Conservation (phyloP, 306 rosid genomes). For the Pyrus betulifolia region DNA sequence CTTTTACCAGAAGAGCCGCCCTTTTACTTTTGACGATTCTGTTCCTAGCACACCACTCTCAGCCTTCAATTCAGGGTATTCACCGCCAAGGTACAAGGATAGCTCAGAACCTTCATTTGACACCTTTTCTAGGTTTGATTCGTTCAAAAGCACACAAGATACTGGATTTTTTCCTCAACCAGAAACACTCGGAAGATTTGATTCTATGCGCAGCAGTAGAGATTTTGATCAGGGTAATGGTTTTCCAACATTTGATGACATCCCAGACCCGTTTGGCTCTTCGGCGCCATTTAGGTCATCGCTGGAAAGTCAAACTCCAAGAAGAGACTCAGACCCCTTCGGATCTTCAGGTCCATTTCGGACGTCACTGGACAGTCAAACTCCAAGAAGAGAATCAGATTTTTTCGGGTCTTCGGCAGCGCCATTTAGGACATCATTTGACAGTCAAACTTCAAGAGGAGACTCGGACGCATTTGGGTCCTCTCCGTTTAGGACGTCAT, state of each 20-base stretch:
- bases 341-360: conserved; percentile 67
- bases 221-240: conserved; percentile 68
- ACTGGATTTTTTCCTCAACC: conserved; percentile 44
- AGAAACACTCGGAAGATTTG: conserved; percentile 51
- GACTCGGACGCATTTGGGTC: conserved; percentile 77
- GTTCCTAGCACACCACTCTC: conserved; percentile 91
- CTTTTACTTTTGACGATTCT: conserved; percentile 81
- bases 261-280: conserved; percentile 79
- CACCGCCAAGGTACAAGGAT: conserved; percentile 59
- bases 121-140: conserved; percentile 75
- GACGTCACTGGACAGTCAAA: conserved; percentile 64
- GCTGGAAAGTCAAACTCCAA: conserved; percentile 68
- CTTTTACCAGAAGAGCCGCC: conserved; percentile 47
- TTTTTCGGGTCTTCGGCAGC: conserved; percentile 69
- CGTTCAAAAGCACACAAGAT: conserved; percentile 55
- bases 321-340: conserved; percentile 62
- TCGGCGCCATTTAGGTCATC: conserved; percentile 66
- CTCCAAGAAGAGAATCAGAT: conserved; percentile 61
- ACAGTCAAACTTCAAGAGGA: conserved; percentile 64
- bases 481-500: conserved; percentile 9
- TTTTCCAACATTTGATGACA: conserved; percentile 76
- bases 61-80: conserved; percentile 48
- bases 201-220: conserved; percentile 59
- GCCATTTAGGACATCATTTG: conserved; percentile 65
- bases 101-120: conserved; percentile 65